Percentiles rank a stretch among this genome's conserved stretches.
Evolutionary conservation across 345 rosid species (phyloP).

Genomic region (Trapa incisa): DNA sequence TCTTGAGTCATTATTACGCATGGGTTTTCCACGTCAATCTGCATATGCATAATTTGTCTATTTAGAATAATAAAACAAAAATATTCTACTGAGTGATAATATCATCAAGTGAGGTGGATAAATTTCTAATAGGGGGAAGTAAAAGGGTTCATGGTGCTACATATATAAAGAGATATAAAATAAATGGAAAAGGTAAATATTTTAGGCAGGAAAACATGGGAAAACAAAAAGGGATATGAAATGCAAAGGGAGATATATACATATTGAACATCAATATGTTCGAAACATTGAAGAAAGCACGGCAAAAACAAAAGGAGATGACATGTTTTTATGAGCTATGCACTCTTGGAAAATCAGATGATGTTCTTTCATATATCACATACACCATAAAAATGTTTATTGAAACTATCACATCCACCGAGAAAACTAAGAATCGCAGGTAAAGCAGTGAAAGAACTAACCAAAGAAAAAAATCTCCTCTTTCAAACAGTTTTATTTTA

Average conservation of each 20-base stretch:
- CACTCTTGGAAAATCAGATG: background rate
- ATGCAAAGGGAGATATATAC: background rate
- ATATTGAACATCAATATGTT: background rate
- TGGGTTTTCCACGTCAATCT: slow-evolving; percentile 99
- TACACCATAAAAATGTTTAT: background rate
- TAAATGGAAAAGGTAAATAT: background rate
- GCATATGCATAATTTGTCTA: slow-evolving; percentile 9
- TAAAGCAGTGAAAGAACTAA: background rate
- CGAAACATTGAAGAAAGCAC: background rate
- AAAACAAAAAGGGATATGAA: background rate
- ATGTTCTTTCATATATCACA: background rate
- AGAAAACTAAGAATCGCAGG: background rate
- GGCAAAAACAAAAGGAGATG: background rate
- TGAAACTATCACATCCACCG: background rate
- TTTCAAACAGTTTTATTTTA: background rate
- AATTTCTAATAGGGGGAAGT: background rate
- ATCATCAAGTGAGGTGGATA: background rate
- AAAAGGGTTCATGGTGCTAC: background rate
- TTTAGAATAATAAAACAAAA: background rate
- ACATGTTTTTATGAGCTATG: background rate
- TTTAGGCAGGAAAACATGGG: background rate
- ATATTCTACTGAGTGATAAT: background rate
- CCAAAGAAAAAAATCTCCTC: background rate
- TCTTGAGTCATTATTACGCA: slow-evolving; percentile 98
- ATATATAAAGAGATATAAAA: background rate